Conservation (phyloP, 139 green algal species). For the Volvox africanus region DNA sequence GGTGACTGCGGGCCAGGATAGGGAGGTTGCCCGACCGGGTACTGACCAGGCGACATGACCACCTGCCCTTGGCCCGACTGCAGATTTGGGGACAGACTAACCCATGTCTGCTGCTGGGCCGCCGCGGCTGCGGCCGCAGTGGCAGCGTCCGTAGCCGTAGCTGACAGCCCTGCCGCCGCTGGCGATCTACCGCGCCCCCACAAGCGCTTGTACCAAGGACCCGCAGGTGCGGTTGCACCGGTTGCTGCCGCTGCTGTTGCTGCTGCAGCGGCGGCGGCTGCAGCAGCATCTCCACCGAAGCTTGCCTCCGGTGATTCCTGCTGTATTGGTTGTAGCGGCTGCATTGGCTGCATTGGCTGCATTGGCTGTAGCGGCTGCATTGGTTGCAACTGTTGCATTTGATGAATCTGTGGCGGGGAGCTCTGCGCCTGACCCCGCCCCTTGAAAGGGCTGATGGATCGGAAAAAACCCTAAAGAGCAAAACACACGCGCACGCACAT, state of each 20-base stretch:
- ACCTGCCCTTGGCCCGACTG: background rate
- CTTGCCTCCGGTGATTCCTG: background rate
- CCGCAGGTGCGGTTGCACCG: background rate
- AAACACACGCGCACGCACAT: too few relatives aligned
- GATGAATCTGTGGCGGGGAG: background rate
- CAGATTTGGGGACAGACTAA: too few relatives aligned
- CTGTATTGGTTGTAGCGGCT: background rate
- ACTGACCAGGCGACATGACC: background rate
- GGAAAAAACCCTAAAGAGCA: background rate
- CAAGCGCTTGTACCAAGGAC: constrained; percentile 47
- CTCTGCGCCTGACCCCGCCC: background rate
- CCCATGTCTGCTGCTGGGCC: background rate
- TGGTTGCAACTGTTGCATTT: background rate
- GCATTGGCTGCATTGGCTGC: background rate
- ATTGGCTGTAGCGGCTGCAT: background rate
- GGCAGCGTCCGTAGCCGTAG: too few relatives aligned
- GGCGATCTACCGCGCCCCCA: background rate
- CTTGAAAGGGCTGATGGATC: constrained; percentile 35
- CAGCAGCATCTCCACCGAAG: background rate
- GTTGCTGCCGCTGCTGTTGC: background rate
- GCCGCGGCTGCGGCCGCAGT: background rate
- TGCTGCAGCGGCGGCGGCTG: background rate
- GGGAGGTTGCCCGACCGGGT: too few relatives aligned
- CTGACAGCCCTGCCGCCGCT: background rate
- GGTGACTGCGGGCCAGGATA: too few relatives aligned